These are phyloP conservation scores for Pythium apleroticum DNA, from an alignment of 352 stramenopile species.

Conservation along the genomic window DNA sequence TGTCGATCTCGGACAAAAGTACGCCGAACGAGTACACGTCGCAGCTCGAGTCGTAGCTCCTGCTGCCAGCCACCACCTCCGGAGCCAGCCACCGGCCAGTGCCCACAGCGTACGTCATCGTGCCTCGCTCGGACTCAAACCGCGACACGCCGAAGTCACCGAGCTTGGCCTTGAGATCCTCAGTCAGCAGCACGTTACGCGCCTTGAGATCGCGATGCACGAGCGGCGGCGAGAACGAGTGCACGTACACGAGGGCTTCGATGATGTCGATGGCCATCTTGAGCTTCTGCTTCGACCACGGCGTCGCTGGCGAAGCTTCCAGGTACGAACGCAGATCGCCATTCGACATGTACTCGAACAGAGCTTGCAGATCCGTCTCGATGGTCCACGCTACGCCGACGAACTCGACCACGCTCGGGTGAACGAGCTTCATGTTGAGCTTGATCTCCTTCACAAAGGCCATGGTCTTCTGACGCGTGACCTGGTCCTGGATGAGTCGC, in stretches of 20 bases:
- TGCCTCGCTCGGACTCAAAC: conserved; percentile 34
- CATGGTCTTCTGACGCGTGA: conserved; percentile 41
- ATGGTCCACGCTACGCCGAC: conserved; percentile 61
- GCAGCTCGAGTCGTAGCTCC: conserved; percentile 46
- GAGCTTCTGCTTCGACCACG: conserved; percentile 52
- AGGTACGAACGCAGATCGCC: conserved; percentile 51
- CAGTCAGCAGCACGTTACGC: conserved; percentile 49
- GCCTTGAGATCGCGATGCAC: conserved; percentile 66
- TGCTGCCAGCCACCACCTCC: conserved; percentile 46
- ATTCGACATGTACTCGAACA: conserved; percentile 69
- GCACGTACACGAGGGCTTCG: conserved; percentile 66
- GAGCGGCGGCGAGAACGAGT: conserved; percentile 59
- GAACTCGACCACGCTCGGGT: conserved; percentile 49
- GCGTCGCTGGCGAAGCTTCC: conserved; percentile 10
- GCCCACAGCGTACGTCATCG: conserved; percentile 45
- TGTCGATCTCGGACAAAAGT: conserved; percentile 61
- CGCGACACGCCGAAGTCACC: conserved; percentile 52
- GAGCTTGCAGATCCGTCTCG: conserved; percentile 45
- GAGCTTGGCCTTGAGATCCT: conserved; percentile 36
- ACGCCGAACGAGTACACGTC: conserved; percentile 58
- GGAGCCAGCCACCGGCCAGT: conserved; percentile 55
- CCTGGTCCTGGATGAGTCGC: conserved; percentile 42
- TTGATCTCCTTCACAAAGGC: conserved; percentile 62
- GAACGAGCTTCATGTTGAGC: conserved; percentile 43
- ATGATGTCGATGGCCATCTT: conserved; percentile 55